Base-by-base conservation (phyloP, 345 rosid genomes). In the Anacardium occidentale region DNA sequence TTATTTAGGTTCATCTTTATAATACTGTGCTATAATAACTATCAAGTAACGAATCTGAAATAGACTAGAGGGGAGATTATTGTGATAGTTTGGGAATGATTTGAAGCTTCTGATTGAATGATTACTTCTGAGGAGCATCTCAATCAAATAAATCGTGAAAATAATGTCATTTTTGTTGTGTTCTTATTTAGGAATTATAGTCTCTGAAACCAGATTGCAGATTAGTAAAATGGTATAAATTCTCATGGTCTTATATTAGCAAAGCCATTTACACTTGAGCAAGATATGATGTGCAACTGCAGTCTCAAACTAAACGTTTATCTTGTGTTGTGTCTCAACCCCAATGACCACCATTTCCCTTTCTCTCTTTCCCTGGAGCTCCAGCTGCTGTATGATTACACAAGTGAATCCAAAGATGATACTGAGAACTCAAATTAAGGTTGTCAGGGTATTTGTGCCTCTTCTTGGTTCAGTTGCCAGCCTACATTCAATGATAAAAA, bases 391-490 rank as follows among this genome's bases (percentile, higher is more conserved):
- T 72, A 72, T 78, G 68, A 76, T 45, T 47, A 77, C 67, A 66
- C 78, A 83, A 45, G 83, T 71, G 0, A 65, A 71, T 66, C 85
- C 73, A 18, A 84, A 77, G 48, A 69, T 64, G 34, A 75, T 70
- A 14, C 77, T 78, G 61, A 69, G 62, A 53, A 72, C 48, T 48
- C 86, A 75, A 0, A 82, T 76, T 7, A 81, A 80, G 72, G 62
- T 60, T 40, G 78, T 78, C 29, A 74, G 75, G 50, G 51, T 18
- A 68, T 71, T 72, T 75, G 66, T 73, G 3, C 68, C 76, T 22
- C 76, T 76, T 29, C 76, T 76, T 3, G 75, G 73, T 65, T 80
- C 81, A 67, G 75, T 69, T 72, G 81, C 73, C 5, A 80, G 73
- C 76, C 73, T 69, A 18, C 69, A 66, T 65, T 81, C 84, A 68